Percentiles rank a stretch among this genome's conserved stretches.
Conservation (phyloP, 1,284 basidiomycete species). For the Ustilago xerochloae region DNA sequence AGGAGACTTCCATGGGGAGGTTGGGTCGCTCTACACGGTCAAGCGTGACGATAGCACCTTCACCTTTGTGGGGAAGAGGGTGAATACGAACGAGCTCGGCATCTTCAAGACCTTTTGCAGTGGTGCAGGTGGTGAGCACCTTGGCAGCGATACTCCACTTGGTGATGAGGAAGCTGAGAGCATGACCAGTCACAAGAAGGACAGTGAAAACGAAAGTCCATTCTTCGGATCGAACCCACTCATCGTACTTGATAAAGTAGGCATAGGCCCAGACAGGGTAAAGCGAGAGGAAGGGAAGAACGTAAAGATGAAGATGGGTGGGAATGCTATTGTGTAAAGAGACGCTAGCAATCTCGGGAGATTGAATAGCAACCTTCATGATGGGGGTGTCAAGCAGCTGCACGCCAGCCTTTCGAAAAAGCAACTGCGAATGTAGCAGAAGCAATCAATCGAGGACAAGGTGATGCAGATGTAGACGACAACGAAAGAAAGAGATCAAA, state of each 20-base stretch:
- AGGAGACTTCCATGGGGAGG: conserved; percentile 76
- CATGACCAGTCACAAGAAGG: conserved; percentile 84
- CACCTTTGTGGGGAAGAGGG: conserved; percentile 86
- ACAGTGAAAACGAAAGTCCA: conserved; percentile 90
- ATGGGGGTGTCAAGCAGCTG: conserved; percentile 17
- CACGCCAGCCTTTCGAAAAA: conserved; percentile 1
- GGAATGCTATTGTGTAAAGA: conserved; percentile 84
- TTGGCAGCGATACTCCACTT: conserved; percentile 86
- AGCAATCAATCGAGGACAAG: conserved; percentile 6
- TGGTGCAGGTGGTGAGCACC: conserved; percentile 78
- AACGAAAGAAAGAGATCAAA: background rate
- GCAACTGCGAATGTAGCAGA: conserved; percentile 10
- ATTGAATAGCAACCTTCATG: conserved; percentile 73
- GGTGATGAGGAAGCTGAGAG: conserved; percentile 90
- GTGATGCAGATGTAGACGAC: background rate
- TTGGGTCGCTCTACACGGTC: conserved; percentile 70
- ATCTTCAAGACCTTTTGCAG: conserved; percentile 71
- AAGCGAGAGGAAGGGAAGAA: conserved; percentile 81
- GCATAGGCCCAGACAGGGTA: conserved; percentile 93
- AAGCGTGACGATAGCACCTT: conserved; percentile 87
- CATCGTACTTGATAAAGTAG: conserved; percentile 88
- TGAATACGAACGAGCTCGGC: conserved; percentile 86
- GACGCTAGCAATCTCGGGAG: conserved; percentile 84
- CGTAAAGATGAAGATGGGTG: conserved; percentile 82
- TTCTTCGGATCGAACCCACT: conserved; percentile 70